Evolutionary conservation across 495 filamentous ascomycete genomes (phyloP), one percentile per base, ranked within the genome.

Genomic region (Xylaria intraflava): DNA sequence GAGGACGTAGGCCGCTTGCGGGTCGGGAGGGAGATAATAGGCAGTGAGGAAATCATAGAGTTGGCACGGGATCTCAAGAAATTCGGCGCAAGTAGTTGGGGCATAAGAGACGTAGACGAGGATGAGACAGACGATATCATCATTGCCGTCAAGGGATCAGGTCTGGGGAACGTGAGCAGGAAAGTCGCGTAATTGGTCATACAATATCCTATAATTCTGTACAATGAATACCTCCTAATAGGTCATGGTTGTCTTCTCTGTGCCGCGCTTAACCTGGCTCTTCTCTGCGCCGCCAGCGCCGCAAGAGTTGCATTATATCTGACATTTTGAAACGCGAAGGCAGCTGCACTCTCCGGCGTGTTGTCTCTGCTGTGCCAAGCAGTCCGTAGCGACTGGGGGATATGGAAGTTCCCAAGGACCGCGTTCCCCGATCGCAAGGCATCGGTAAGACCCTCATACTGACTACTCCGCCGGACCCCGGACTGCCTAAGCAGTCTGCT

Each of bases 101-200:
- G 90, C 40, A 71, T 97, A 55, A 76, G 93, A 56, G 70, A 74
- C 20, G 80, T 76, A 9, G 82, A 80, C 2, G 88, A 84, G 11
- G 83, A 85, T 49, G 81, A 77, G 33, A 74, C 75, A 17, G 79
- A 72, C 6, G 88, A 92, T 67, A 74, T 96, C 38, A 81, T 96
- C 31, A 79, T 97, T 46, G 95, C 89, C 53, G 83, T 99, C 26
- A 93, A 96, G 58, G 94, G 94, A 24, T 85, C 81, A 62, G 94
- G 94, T 19, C 88, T 99, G 41, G 94, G 94, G 5, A 99, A 99
- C 69, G 86, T 96, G 41, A 93, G 91, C 31, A 80, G 90, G 54
- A 97, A 97, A 72, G 84, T 96, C 65, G 88, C 88, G 62, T 98
- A 79, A 78, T 59, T 51, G 45, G 36, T 40, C 46, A 53, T 53